Evolutionary conservation across 2,329 filamentous ascomycete species (phyloP), one percentile per base, ranked within the genome.

Genomic region (Ascochyta koolunga): DNA sequence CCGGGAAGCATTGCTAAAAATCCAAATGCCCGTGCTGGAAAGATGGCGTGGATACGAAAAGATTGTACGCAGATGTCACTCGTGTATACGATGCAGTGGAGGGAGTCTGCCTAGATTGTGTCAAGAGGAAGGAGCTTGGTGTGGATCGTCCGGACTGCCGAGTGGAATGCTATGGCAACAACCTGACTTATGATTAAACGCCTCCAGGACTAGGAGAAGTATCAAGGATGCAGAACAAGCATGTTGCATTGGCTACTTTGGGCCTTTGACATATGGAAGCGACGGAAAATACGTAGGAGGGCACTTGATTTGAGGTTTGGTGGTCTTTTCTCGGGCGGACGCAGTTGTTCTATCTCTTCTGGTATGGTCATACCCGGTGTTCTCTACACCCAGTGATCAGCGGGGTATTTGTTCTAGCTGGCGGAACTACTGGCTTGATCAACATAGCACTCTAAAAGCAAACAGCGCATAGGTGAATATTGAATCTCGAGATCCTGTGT

Each of bases 61-160:
- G 18, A 5, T 10, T 45, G n/a, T 4, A 9, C n/a, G 2, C 18
- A 24, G n/a, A 21, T 10, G 15, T 47, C 13, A 22, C 5, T 1
- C 5, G 16, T 3, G 13, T 47, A 8, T 25, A 47, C 27, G 5
- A 29, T 11, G 1, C 5, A 3, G 37, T 22, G 11, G 10, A 35
- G 11, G 46, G 38, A 13, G 0, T 41, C 7, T 41, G 38, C 16
- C 11, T 41, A 10, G 37, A 49, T 25, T 49, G 38, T 6, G 22
- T 41, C 16, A 35, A 49, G 46, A 25, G 10, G 4, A 15, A 16
- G 3, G 15, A 36, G 7, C 22, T 29, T 21, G 29, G 29, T n/a
- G 37, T 24, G 1, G 7, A 13, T 33, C 45, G 24, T 18, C 5
- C 1, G 57, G 59, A 25, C 32, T 61, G 4, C 48, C 54, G 3